Percentiles rank a stretch among this genome's conserved stretches.
These are phyloP conservation scores for Ligustrum vulgare DNA, from an alignment of 257 asterid species.

Conservation along the genomic window DNA sequence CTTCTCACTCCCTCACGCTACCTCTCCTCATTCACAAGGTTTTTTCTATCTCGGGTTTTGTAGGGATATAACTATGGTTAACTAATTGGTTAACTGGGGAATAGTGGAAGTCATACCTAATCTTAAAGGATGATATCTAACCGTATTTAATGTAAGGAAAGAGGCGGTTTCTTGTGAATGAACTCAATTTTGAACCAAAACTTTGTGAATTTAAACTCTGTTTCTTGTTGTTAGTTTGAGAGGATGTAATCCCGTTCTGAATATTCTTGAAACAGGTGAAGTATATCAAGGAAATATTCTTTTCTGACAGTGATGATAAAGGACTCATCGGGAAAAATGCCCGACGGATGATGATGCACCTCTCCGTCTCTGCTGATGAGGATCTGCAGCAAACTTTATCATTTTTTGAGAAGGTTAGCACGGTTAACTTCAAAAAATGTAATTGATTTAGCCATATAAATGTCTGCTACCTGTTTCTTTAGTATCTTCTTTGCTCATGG, in stretches of 20 bases:
- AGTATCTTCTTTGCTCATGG: neutral
- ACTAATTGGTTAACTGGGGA: neutral
- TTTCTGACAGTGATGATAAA: conserved; percentile 59
- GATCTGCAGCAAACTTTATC: conserved; percentile 93
- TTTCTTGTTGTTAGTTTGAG: neutral
- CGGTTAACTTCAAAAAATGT: conserved; percentile 3
- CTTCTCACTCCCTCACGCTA: conserved; percentile 51
- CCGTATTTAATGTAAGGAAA: conserved; percentile 5
- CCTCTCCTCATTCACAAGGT: conserved; percentile 73
- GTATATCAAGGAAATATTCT: conserved; percentile 79
- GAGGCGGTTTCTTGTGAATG: neutral
- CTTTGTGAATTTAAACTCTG: neutral
- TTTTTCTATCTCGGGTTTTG: neutral
- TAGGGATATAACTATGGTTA: neutral
- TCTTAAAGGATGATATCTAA: conserved; percentile 12
- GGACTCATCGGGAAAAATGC: conserved; percentile 63
- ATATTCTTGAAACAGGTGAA: conserved; percentile 59
- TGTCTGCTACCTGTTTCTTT: neutral
- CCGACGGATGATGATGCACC: conserved; percentile 72
- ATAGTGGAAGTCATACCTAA: conserved; percentile 17
- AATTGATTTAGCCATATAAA: neutral
- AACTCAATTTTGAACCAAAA: neutral
- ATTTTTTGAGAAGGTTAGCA: conserved; percentile 78
- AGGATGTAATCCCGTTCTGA: conserved; percentile 13
- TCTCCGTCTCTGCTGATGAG: conserved; percentile 76